Percentiles rank a stretch among this genome's conserved stretches.
These are phyloP conservation scores for Bondarzewia mesenterica DNA, from an alignment of 1,284 basidiomycete species.

Conservation along the genomic window DNA sequence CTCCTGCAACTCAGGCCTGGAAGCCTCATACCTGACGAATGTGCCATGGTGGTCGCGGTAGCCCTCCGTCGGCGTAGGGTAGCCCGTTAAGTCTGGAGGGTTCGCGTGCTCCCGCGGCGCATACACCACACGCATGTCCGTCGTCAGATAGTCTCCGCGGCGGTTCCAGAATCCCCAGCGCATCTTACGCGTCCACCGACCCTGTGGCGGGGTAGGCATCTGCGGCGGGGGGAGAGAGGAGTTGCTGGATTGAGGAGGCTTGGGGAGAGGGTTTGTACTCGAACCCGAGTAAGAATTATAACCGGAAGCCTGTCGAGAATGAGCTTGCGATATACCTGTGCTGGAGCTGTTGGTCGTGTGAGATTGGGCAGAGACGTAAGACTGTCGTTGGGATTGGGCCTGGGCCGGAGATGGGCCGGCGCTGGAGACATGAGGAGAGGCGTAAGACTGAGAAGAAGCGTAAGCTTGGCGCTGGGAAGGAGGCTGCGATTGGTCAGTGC, in stretches of 20 bases:
- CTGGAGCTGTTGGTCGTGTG: too few species aligned
- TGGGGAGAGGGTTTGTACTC: slow-evolving; percentile 20
- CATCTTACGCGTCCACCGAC: slow-evolving; percentile 13
- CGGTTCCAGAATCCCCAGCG: slow-evolving; percentile 61
- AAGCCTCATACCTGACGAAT: slow-evolving; percentile 25
- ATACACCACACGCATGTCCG: slow-evolving; percentile 47
- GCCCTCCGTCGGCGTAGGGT: slow-evolving; percentile 43
- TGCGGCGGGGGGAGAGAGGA: slow-evolving; percentile 21
- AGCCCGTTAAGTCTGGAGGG: slow-evolving; percentile 48
- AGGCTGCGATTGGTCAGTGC: neutral
- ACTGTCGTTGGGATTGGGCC: neutral
- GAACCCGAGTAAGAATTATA: neutral
- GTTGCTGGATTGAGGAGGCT: slow-evolving; percentile 21
- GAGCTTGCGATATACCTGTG: neutral
- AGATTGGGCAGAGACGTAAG: too few species aligned
- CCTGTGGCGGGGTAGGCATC: slow-evolving; percentile 13
- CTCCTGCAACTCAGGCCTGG: slow-evolving; percentile 42
- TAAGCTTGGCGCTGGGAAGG: neutral
- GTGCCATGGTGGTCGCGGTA: slow-evolving; percentile 43
- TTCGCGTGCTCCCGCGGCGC: slow-evolving; percentile 44
- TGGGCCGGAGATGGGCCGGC: neutral
- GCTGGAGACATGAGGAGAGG: neutral
- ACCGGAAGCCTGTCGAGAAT: neutral
- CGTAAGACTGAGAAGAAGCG: neutral
- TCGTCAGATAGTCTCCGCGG: slow-evolving; percentile 58